Conservation (phyloP, 2,329 filamentous ascomycete genomes). For the Pseudogymnoascus sp. region DNA sequence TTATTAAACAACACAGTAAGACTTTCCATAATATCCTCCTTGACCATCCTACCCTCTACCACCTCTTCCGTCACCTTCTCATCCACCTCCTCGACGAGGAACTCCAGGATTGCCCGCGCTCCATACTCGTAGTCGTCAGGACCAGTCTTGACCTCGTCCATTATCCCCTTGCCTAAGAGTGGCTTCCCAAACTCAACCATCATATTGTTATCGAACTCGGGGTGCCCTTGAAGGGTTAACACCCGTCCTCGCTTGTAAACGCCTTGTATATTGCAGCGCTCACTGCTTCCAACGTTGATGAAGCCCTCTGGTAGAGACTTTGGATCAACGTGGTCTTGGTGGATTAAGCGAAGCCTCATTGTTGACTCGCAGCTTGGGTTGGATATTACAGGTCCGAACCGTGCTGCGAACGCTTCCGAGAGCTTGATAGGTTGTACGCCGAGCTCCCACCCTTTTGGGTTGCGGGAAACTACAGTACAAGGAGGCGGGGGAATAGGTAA, state of each 20-base stretch:
- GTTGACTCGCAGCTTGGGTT: neutral
- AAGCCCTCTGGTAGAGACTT: conserved; percentile 15
- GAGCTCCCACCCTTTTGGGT: conserved; percentile 27
- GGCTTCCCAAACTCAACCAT: conserved; percentile 28
- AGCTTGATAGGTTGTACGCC: conserved; percentile 25
- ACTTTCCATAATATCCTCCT: neutral
- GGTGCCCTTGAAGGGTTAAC: conserved; percentile 36
- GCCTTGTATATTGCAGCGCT: conserved; percentile 32
- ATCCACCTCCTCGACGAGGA: conserved; percentile 20
- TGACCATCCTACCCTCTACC: neutral
- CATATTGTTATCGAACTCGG: conserved; percentile 35
- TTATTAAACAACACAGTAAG: neutral
- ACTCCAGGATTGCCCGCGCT: conserved; percentile 25
- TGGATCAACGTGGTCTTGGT: conserved; percentile 27
- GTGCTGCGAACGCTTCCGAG: conserved; percentile 17
- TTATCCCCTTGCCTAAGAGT: conserved; percentile 19
- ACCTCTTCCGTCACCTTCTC: neutral
- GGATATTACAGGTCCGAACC: conserved; percentile 14
- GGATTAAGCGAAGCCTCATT: conserved; percentile 32
- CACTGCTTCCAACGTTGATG: conserved; percentile 19
- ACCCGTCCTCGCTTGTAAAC: conserved; percentile 31
- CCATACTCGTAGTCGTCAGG: conserved; percentile 25
- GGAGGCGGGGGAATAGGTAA: neutral
- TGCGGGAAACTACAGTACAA: conserved; percentile 11
- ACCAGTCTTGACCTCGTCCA: conserved; percentile 18